Conservation (phyloP, 2,329 filamentous ascomycete genomes). For the Xylaria multiplex region DNA sequence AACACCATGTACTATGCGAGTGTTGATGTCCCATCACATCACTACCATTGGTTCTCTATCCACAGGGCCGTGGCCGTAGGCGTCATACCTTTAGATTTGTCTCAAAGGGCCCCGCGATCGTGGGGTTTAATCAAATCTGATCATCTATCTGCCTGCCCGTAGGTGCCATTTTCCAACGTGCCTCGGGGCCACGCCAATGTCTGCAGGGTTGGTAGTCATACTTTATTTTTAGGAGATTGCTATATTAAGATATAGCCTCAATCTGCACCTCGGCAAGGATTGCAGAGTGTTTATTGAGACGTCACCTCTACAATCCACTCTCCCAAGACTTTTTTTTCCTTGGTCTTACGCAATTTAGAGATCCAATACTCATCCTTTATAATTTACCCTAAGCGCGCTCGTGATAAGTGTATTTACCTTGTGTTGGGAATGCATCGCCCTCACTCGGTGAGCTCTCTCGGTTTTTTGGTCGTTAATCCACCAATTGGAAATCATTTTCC, state of each 20-base stretch:
- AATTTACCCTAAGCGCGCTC: conserved; percentile 37
- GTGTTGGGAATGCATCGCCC: not conserved
- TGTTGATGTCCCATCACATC: conserved; percentile 37
- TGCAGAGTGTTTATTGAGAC: conserved; percentile 51
- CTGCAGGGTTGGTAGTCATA: conserved; percentile 38
- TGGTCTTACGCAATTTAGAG: not conserved
- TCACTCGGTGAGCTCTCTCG: not conserved
- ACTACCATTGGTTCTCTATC: conserved; percentile 37
- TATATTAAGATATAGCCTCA: conserved; percentile 53
- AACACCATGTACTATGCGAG: conserved; percentile 36
- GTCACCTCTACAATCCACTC: conserved; percentile 42
- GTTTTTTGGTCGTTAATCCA: conserved; percentile 2
- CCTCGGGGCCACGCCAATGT: conserved; percentile 30
- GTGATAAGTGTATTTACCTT: conserved; percentile 23
- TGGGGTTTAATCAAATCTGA: conserved; percentile 32
- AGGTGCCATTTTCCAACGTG: conserved; percentile 36
- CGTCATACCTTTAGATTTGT: conserved; percentile 24
- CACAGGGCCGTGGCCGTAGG: conserved; percentile 19
- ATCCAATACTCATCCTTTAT: conserved; percentile 16
- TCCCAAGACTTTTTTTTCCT: not conserved
- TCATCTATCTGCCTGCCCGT: conserved; percentile 31
- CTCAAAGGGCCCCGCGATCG: conserved; percentile 33
- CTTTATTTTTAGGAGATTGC: conserved; percentile 52
- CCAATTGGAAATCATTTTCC: conserved; percentile 27
- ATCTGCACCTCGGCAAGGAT: conserved; percentile 50